Conservation (phyloP, 192 early-diverging fungal genomes). For the Backusella westeae region DNA sequence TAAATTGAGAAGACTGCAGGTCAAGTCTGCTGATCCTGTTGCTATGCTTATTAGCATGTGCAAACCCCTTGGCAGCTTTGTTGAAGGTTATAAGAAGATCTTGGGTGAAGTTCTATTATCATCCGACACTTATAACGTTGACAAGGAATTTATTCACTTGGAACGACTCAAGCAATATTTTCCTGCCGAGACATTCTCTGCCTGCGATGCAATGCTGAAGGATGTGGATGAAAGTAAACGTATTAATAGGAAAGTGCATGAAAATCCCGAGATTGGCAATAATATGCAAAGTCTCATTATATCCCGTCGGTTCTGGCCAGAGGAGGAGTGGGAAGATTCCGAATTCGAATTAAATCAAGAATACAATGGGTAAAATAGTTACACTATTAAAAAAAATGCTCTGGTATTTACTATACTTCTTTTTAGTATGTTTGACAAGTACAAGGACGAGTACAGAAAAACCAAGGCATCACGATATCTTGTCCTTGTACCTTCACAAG, state of each 20-base stretch:
- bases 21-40: constrained; percentile 1
- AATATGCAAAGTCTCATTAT: constrained; percentile 10
- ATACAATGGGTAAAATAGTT: not conserved
- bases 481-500: constrained; percentile 8
- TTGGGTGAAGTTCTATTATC: constrained; percentile 4
- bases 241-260: constrained; percentile 10
- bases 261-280: not conserved
- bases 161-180: constrained; percentile 18
- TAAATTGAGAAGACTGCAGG: constrained; percentile 13
- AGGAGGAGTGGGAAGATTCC: constrained; percentile 4
- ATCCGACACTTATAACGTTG: constrained; percentile 8
- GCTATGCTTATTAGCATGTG: constrained; percentile 28
- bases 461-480: constrained; percentile 7
- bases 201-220: constrained; percentile 18
- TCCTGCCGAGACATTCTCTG: not conserved
- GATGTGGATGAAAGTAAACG: constrained; percentile 13
- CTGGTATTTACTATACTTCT: not conserved
- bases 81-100: constrained; percentile 12
- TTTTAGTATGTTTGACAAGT: constrained; percentile 8
- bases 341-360: not conserved
- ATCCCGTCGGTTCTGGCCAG: constrained; percentile 19
- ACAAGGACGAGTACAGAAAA: constrained; percentile 3
- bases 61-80: constrained; percentile 1
- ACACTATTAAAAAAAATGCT: not conserved
- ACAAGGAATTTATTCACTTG: not conserved